phyloP scores from a whole-genome alignment of 768 basidiomycete genomes.

The Psilocybe azurescens region DNA sequence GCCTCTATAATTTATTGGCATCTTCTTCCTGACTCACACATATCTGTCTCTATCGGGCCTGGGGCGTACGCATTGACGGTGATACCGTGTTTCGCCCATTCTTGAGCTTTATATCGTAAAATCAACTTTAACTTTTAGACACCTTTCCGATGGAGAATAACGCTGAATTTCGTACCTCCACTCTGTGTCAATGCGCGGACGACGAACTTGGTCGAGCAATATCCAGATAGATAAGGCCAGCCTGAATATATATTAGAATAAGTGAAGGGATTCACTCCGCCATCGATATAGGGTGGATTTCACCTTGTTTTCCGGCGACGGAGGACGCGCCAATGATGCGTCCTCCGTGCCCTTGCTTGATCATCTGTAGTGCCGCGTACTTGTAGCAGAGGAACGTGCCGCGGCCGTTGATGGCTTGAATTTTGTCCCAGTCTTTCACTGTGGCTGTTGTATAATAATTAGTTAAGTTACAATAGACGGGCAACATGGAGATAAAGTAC shows the following conservation, averaged over 20 bases:
- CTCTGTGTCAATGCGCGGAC: conserved; percentile 42
- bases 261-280: no score
- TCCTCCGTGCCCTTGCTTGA: conserved; percentile 56
- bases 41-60: conserved; percentile 24
- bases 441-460: conserved; percentile 27
- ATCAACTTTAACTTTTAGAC: no score
- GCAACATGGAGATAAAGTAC: no score
- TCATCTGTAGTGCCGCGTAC: conserved; percentile 68
- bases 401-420: conserved; percentile 56
- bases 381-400: conserved; percentile 69
- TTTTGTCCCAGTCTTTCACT: conserved; percentile 43
- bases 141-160: no score
- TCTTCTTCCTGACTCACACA: conserved; percentile 5
- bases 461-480: no score
- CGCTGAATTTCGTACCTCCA: conserved; percentile 25
- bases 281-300: neutral
- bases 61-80: conserved; percentile 50
- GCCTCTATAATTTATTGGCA: no score
- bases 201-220: conserved; percentile 35
- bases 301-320: conserved; percentile 32
- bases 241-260: neutral
- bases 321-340: conserved; percentile 57
- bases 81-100: conserved; percentile 41
- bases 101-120: conserved; percentile 12
- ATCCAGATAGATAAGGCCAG: conserved; percentile 32